Evolutionary conservation across 208 protist genomes (phyloP).

Genomic region (Acanthamoeba rhysodes): DNA sequence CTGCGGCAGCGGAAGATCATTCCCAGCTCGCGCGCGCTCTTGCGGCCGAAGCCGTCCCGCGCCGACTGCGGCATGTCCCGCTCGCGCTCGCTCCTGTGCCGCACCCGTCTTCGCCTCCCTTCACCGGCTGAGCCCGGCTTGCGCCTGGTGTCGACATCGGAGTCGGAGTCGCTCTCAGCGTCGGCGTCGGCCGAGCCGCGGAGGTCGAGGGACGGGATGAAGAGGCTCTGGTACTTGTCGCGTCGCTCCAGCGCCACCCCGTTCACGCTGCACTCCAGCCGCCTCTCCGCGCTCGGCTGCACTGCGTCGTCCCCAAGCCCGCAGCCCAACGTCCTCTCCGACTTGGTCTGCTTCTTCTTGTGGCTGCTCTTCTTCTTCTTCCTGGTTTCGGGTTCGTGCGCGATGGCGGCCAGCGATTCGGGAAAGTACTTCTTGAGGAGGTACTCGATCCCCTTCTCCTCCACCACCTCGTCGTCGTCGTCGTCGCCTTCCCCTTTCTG

Average conservation of each 20-base stretch:
- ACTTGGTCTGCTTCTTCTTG: not conserved
- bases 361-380: not conserved
- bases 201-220: not conserved
- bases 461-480: not conserved
- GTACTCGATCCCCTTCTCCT: conserved; percentile 33
- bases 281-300: not conserved
- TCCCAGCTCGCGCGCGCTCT: not conserved
- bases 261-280: not conserved
- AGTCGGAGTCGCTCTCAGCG: not conserved
- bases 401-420: not conserved
- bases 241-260: not conserved
- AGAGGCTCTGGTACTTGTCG: not conserved
- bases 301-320: not conserved
- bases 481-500: not conserved
- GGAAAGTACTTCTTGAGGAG: conserved; percentile 5
- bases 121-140: not conserved
- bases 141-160: not conserved
- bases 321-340: not conserved
- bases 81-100: not conserved
- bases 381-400: not conserved
- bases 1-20: not conserved
- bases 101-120: not conserved
- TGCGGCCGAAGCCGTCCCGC: not conserved
- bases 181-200: not conserved
- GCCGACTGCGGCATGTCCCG: not conserved